These are phyloP conservation scores for Bipolaris oryzae DNA, from an alignment of 2,329 filamentous ascomycete species.

Conservation along the genomic window DNA sequence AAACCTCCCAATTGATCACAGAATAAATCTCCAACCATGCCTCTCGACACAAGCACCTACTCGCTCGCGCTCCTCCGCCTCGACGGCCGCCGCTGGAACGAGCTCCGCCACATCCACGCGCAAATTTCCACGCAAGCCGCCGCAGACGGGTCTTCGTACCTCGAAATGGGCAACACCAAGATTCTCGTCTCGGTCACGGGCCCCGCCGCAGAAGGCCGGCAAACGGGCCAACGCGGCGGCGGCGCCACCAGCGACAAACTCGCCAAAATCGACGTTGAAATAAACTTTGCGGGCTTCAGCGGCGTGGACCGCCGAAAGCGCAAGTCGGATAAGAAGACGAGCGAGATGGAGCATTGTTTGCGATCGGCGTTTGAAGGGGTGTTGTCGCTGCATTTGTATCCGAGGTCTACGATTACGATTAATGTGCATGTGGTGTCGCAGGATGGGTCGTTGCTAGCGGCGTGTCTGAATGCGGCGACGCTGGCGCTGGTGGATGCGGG, in stretches of 20 bases:
- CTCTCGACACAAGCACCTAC: slow-evolving; percentile 93
- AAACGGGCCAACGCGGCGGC: slow-evolving; percentile 55
- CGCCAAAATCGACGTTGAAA: slow-evolving; percentile 77
- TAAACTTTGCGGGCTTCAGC: slow-evolving; percentile 86
- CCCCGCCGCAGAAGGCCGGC: slow-evolving; percentile 73
- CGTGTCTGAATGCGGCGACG: slow-evolving; percentile 88
- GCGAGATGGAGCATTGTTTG: slow-evolving; percentile 81
- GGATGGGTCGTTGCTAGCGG: slow-evolving; percentile 87
- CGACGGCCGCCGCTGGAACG: slow-evolving; percentile 91
- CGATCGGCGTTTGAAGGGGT: slow-evolving; percentile 76
- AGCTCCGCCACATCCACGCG: slow-evolving; percentile 84
- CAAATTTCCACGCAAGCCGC: slow-evolving; percentile 92
- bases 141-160: slow-evolving; percentile 89
- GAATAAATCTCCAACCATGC: slow-evolving; percentile 62
- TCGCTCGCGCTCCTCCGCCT: slow-evolving; percentile 73
- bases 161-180: slow-evolving; percentile 97
- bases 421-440: slow-evolving; percentile 86
- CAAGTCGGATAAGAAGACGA: slow-evolving; percentile 70
- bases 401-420: slow-evolving; percentile 82
- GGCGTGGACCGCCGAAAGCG: slow-evolving; percentile 82
- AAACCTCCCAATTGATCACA: no score
- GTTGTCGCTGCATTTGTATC: slow-evolving; percentile 86
- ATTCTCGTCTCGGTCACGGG: slow-evolving; percentile 92
- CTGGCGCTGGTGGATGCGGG: slow-evolving; percentile 93
- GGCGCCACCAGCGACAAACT: slow-evolving; percentile 55